Evolutionary conservation across 148 eudicot genomes (phyloP), one percentile per base, ranked within the genome.

Genomic region (Chenopodium quinoa): DNA sequence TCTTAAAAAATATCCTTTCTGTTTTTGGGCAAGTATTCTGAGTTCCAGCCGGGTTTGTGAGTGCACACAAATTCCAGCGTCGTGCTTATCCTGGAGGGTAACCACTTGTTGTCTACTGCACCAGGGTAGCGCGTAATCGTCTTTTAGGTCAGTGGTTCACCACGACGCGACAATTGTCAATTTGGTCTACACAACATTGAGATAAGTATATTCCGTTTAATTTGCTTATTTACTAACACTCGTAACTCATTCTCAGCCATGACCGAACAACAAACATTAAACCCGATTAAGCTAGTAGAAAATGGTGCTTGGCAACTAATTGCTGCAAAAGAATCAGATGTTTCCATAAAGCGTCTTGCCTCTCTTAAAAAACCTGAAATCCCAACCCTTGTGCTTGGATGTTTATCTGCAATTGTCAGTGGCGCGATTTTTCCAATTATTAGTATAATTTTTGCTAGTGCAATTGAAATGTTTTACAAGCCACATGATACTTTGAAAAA

Each of bases 361-460:
- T 69, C 83, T 69, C 87, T 85, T 11, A 85, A 85, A 71, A 85
- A 85, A 76, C 87, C 85, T 34, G 87, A 85, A 82, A 82, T 75
- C 32, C 85, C 87, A 23, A 29, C 50, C 37, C 80, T 85, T 19
- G 0, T 85, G 12, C 85, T 85, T 34, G 87, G 85, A 70, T 37
- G 77, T 23, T 5, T 85, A 23, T 62, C 83, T 48, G 87, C 87
- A 31, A 40, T 75, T 46, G 85, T 58, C 10, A 79, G 80, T 79
- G 87, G 87, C 5, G 78, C 74, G 31, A 69, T 85, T 12, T 82
- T 79, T 70, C 87, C 87, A 16, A 70, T 82, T 27, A 84, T 77
- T n/a, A 80, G 84, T 44, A 63, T 84, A 75, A 29, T 86, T 71
- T 76, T 86, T 40, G 71, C 88, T 1, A 78, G 77, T 71, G 86